Base-by-base conservation (phyloP, 2,329 filamentous ascomycete genomes). In the Colletotrichum sp. region DNA sequence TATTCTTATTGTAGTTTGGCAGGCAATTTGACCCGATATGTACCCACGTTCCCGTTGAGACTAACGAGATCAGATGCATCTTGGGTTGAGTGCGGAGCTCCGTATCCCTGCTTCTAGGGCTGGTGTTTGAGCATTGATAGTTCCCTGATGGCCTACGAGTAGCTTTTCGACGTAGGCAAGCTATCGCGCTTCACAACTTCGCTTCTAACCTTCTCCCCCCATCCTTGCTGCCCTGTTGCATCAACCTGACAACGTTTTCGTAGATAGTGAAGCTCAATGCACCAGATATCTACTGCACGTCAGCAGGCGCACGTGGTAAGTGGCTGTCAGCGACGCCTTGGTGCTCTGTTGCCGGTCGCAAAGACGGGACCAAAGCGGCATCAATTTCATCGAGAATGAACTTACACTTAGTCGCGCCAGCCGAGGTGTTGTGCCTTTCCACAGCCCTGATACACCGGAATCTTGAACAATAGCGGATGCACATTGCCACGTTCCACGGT, bases 341-440 rank as follows among this genome's bases (percentile, higher is more conserved):
- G 19, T n/a, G 19, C 39, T n/a, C 9, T 39, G 0, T 13, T 16
- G n/a, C n/a, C 22, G 30, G 19, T 34, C 63, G 22, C n/a, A 52
- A 30, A 49, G 15, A 22, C 6, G 13, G 25, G 6, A 49, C 27
- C 25, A 6, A 25, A 29, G 34, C 39, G 25, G 6, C 12, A 30
- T n/a, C 19, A 12, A 19, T 16, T 7, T 49, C 19, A 19, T 32
- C 12, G 19, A 9, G 8, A 57, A 27, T 27, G 25, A 62, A 69
- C 68, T 69, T 25, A 72, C 66, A 57, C 66, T 75, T 25, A 62
- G 32, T 25, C 69, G 34, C 16, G 49, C 75, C n/a, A 77, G 15
- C 2, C 44, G 39, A 27, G 67, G 70, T n/a, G 71, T 59, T 4
- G 63, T 72, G 36, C 52, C 71, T 6, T 67, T 69, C 39, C 68